Evolutionary conservation across 73 alveolate species (phyloP).

Genomic region (Paramecium primaurelia): DNA sequence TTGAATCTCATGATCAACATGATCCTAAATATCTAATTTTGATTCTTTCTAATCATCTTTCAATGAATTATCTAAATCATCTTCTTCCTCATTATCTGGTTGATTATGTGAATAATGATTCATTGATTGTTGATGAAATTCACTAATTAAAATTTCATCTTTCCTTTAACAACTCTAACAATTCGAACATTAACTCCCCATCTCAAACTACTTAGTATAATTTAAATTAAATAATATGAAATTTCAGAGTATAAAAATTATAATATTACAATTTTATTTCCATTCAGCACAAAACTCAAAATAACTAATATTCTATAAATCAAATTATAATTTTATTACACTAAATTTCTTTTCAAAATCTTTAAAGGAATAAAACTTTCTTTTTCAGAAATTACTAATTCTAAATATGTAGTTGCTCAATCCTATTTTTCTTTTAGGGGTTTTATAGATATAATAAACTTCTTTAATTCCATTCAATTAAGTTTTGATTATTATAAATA

Average conservation of each 20-base stretch:
- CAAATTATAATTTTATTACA: neutral
- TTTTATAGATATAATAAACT: too few species aligned
- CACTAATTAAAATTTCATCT: neutral
- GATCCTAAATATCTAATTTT: neutral
- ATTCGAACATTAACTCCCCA: slow-evolving; percentile 31
- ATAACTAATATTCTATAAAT: neutral
- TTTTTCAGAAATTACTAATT: too few species aligned
- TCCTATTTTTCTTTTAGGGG: too few species aligned
- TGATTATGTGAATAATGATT: neutral
- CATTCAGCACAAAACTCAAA: neutral
- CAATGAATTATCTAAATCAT: neutral
- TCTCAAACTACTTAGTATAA: neutral
- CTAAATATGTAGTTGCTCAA: too few species aligned
- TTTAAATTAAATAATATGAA: neutral
- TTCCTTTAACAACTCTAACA: slow-evolving; percentile 30
- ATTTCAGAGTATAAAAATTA: neutral
- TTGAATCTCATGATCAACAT: neutral
- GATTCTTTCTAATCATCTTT: neutral
- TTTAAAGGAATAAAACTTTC: too few species aligned
- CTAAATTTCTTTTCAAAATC: neutral
- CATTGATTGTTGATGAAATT: neutral
- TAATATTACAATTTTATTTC: neutral
- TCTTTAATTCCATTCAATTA: too few species aligned
- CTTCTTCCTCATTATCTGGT: neutral
- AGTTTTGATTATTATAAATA: too few species aligned